Conservation (phyloP, 2,329 filamentous ascomycete species). For the Fusarium sororula region DNA sequence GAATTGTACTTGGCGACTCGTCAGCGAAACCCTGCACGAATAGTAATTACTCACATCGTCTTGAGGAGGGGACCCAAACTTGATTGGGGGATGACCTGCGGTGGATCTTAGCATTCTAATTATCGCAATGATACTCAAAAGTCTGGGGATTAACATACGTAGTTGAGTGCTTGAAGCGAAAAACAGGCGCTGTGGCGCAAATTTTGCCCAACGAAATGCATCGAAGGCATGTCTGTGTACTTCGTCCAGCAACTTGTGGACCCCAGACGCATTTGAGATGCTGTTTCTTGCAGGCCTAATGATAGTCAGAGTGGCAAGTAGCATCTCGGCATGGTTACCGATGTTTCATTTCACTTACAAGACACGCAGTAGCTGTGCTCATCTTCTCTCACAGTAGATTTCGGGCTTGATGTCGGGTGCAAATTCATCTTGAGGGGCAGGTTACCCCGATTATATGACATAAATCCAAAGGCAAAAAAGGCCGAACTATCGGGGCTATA, state of each 20-base stretch:
- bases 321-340: not conserved
- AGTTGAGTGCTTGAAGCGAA: constrained; percentile 7
- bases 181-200: not conserved
- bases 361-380: not conserved
- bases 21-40: not conserved
- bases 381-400: not conserved
- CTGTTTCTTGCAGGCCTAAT: not conserved
- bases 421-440: not conserved
- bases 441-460: constrained; percentile 9
- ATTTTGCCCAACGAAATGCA: not conserved
- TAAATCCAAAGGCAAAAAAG: not conserved
- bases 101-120: not conserved
- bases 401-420: too few relatives aligned
- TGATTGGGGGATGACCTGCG: not conserved
- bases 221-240: not conserved
- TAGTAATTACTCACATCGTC: not conserved
- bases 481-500: not conserved
- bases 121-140: not conserved
- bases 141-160: not conserved
- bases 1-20: constrained; percentile 12
- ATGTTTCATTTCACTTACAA: not conserved
- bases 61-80: constrained; percentile 26
- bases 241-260: not conserved
- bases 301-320: not conserved
- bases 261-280: constrained; percentile 13